phyloP scores from a whole-genome alignment of 2,329 filamentous ascomycete genomes.

The Fusarium coicis region DNA sequence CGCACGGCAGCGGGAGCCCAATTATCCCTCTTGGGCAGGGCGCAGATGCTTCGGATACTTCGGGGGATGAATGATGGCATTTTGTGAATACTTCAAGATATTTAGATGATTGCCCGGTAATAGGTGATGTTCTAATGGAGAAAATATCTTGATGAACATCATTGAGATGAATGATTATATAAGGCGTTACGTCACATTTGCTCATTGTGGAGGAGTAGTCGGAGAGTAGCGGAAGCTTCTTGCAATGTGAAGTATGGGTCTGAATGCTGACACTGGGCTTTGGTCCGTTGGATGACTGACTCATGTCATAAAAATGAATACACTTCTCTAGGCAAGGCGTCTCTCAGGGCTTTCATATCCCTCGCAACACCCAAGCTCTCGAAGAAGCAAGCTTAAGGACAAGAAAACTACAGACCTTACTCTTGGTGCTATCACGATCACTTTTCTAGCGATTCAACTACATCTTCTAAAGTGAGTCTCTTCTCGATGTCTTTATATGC shows the following conservation, averaged over 20 bases:
- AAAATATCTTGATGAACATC: too few species aligned
- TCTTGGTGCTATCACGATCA: too few species aligned
- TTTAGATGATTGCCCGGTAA: fast-evolving
- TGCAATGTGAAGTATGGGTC: fast-evolving
- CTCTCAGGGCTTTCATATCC: too few species aligned
- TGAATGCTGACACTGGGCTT: background rate
- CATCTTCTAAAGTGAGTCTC: too few species aligned
- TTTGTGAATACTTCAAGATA: fast-evolving
- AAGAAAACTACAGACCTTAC: too few species aligned
- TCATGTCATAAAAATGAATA: fast-evolving
- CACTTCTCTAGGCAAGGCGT: background rate
- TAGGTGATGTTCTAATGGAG: fast-evolving
- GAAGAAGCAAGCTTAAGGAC: too few species aligned
- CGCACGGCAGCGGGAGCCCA: background rate
- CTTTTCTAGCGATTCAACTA: too few species aligned
- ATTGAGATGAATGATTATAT: background rate
- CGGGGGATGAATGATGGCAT: background rate
- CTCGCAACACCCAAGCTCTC: too few species aligned
- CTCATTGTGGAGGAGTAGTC: background rate
- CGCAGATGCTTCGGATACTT: background rate
- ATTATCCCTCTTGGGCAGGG: background rate
- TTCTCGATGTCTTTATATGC: too few species aligned
- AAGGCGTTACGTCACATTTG: background rate
- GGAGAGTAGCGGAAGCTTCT: background rate
- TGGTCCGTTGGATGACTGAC: fast-evolving